phyloP scores from a whole-genome alignment of 2,329 filamentous ascomycete genomes.

The Paraphaeosphaeria sporulosa region DNA sequence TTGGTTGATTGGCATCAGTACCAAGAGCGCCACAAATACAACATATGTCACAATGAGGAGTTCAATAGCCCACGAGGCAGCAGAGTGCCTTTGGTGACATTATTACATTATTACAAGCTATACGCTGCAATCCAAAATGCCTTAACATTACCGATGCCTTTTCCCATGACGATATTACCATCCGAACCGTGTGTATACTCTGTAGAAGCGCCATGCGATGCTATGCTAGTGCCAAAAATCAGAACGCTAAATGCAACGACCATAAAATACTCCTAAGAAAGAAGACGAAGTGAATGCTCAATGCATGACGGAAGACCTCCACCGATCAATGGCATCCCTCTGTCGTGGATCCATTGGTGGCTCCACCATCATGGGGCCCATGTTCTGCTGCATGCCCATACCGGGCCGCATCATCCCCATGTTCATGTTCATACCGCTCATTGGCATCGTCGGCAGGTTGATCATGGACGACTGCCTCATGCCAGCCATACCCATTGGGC shows the following conservation, averaged over 20 bases:
- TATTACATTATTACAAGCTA: not conserved
- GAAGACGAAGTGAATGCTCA: constrained; percentile 14
- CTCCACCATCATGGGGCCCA: constrained; percentile 30
- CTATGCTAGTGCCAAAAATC: not conserved
- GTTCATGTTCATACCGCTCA: constrained; percentile 10
- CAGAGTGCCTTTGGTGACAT: not conserved
- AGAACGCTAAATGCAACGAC: constrained; percentile 5
- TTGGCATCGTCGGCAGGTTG: constrained; percentile 20
- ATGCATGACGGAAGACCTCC: constrained; percentile 58
- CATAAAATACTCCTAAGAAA: not conserved
- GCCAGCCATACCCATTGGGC: constrained; percentile 26
- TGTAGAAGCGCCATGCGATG: not conserved
- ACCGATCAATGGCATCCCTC: constrained; percentile 66
- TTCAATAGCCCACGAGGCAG: not conserved
- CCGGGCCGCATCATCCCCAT: constrained; percentile 23
- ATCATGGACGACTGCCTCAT: constrained; percentile 24
- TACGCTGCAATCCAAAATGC: not conserved
- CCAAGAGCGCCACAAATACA: too few relatives aligned
- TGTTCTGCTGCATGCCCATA: constrained; percentile 18
- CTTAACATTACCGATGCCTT: not conserved
- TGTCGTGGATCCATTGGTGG: constrained; percentile 57
- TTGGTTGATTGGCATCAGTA: too few relatives aligned
- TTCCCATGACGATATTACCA: not conserved
- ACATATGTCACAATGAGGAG: not conserved
- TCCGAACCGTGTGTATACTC: not conserved